A percentile compares a stretch with the other conserved stretches of the same genome.
Evolutionary conservation across 1,139 yeast species (phyloP).

Genomic region (Yamadazyma pseudoaaseri): DNA sequence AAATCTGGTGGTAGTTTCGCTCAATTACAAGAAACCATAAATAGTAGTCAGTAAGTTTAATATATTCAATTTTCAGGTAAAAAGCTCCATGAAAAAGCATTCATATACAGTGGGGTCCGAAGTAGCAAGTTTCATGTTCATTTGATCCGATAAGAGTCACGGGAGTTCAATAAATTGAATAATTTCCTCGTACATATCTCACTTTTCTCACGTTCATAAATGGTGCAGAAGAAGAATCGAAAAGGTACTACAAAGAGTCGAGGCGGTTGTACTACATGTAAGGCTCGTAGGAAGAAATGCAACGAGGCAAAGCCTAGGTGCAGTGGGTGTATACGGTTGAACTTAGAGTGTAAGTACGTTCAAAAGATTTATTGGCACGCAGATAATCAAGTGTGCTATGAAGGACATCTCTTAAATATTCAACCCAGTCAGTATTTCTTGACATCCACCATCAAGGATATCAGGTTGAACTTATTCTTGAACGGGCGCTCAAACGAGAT

Average conservation of each 20-base stretch:
- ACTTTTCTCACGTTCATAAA: no score
- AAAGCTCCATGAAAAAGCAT: background rate
- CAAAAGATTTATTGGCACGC: slow-evolving; percentile 12
- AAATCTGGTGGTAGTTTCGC: slow-evolving; percentile 15
- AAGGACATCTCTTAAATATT: slow-evolving; percentile 1
- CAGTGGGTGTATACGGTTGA: slow-evolving; percentile 53
- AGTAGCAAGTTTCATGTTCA: no score
- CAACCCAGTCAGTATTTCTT: slow-evolving; percentile 2
- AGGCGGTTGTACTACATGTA: slow-evolving; percentile 68
- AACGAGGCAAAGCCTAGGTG: slow-evolving; percentile 64
- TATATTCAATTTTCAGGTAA: no score
- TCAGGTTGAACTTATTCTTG: slow-evolving; percentile 3
- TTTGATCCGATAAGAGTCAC: no score
- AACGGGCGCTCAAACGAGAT: background rate
- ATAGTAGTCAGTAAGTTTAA: slow-evolving; percentile 12
- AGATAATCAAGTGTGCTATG: slow-evolving; percentile 8
- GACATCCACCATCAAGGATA: slow-evolving; percentile 5
- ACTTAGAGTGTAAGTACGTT: slow-evolving; percentile 40
- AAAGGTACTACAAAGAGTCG: slow-evolving; percentile 16
- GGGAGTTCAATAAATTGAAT: no score
- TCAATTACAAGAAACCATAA: slow-evolving; percentile 12
- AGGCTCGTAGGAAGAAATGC: slow-evolving; percentile 69
- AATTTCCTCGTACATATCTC: no score
- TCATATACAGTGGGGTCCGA: background rate
- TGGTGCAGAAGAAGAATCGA: slow-evolving; percentile 5